These are phyloP conservation scores for Phytophthora boehmeriae DNA, from an alignment of 352 stramenopile genomes.

Conservation along the genomic window DNA sequence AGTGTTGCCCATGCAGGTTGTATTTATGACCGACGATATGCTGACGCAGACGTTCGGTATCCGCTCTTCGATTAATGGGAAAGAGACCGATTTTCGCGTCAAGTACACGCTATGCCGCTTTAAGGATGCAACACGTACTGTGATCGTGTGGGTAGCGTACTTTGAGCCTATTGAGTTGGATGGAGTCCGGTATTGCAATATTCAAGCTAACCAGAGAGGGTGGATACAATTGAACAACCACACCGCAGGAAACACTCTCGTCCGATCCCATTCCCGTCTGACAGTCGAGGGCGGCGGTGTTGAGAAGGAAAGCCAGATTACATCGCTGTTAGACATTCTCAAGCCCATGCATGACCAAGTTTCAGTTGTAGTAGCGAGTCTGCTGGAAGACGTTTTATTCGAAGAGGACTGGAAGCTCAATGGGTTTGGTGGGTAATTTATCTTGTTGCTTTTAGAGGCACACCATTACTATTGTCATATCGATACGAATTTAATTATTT, in stretches of 20 bases:
- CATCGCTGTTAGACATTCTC: slow-evolving; percentile 28
- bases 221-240: slow-evolving; percentile 8
- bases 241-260: not conserved
- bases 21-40: not conserved
- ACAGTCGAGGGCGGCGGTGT: slow-evolving; percentile 38
- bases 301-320: slow-evolving; percentile 23
- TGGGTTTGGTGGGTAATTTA: too few species aligned
- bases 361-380: slow-evolving; percentile 27
- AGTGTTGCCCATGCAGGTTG: slow-evolving; percentile 2
- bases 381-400: slow-evolving; percentile 21
- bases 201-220: slow-evolving; percentile 25
- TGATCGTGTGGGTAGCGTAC: slow-evolving; percentile 41
- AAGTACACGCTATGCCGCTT: slow-evolving; percentile 33
- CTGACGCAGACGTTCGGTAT: slow-evolving; percentile 2
- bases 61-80: not conserved
- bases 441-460: too few species aligned
- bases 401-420: slow-evolving; percentile 37
- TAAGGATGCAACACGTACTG: slow-evolving; percentile 28
- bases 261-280: slow-evolving; percentile 44
- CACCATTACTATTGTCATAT: too few species aligned
- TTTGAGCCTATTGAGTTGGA: slow-evolving; percentile 33
- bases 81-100: not conserved
- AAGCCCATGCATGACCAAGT: slow-evolving; percentile 25
- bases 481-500: too few species aligned
- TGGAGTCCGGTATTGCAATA: slow-evolving; percentile 15